Percentiles rank a stretch among this genome's conserved stretches.
These are phyloP conservation scores for Chalciporus pseudorubinellus DNA, from an alignment of 768 basidiomycete species.

Conservation along the genomic window DNA sequence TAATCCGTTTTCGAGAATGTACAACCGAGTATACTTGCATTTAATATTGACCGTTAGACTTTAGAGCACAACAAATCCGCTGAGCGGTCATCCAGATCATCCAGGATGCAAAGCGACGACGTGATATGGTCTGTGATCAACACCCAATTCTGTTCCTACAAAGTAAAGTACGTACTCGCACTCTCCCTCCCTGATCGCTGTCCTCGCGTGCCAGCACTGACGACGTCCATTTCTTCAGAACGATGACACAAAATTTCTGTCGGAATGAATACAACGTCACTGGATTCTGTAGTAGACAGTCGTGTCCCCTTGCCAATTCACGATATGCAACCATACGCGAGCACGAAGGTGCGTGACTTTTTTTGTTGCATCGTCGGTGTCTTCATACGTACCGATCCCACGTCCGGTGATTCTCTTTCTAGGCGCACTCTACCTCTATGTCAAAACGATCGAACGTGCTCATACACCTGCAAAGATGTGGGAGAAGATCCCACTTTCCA, in stretches of 20 bases:
- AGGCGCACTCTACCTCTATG: conserved; percentile 86
- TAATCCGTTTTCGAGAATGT: too few relatives aligned
- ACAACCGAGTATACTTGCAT: too few relatives aligned
- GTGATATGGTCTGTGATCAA: conserved; percentile 98
- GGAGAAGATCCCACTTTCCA: conserved; percentile 91
- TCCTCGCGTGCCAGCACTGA: conserved; percentile 8
- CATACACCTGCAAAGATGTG: conserved; percentile 97
- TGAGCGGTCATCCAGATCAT: background rate
- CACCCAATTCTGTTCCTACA: conserved; percentile 96
- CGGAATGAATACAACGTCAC: conserved; percentile 98
- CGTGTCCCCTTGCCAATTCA: conserved; percentile 97
- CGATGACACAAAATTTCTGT: conserved; percentile 96
- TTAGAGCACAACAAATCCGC: background rate
- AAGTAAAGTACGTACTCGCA: conserved; percentile 82
- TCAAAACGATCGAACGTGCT: conserved; percentile 97
- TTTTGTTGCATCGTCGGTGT: background rate
- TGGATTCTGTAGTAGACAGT: conserved; percentile 90
- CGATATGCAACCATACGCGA: conserved; percentile 98
- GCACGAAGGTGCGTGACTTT: conserved; percentile 65
- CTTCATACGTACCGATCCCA: background rate
- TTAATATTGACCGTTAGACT: too few relatives aligned
- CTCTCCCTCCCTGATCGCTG: background rate
- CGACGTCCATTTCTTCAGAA: conserved; percentile 46
- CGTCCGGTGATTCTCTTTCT: conserved; percentile 22
- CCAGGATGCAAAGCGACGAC: conserved; percentile 88